These are phyloP conservation scores for Cryptococcus sp. DNA, from an alignment of 1,284 basidiomycete genomes.

Conservation along the genomic window DNA sequence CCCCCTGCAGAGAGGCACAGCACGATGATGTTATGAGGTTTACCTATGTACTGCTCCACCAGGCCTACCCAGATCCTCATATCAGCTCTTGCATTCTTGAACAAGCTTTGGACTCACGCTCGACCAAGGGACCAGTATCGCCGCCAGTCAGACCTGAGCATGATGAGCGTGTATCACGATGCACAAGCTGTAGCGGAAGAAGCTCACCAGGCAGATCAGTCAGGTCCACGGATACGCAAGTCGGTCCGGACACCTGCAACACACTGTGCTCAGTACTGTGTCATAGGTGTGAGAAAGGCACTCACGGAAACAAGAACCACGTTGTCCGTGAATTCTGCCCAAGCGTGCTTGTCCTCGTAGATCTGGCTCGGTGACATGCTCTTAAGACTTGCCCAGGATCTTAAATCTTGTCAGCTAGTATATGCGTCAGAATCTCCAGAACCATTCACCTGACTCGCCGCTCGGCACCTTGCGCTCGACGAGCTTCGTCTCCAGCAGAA, in stretches of 20 bases:
- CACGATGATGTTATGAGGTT: constrained; percentile 24
- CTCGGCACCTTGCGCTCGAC: constrained; percentile 10
- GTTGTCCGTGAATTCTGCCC: constrained; percentile 21
- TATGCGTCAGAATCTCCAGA: not conserved
- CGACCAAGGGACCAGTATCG: not conserved
- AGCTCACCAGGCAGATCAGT: constrained; percentile 36
- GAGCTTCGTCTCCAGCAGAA: constrained; percentile 26
- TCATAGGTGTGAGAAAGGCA: not conserved
- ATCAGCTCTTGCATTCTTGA: not conserved
- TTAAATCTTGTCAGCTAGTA: not conserved
- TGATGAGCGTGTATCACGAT: not conserved
- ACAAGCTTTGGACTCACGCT: constrained; percentile 1
- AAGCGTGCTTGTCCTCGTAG: not conserved
- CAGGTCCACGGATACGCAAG: constrained; percentile 22
- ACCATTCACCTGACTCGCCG: constrained; percentile 3
- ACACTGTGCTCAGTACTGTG: not conserved
- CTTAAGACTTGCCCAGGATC: constrained; percentile 11
- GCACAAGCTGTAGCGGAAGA: not conserved
- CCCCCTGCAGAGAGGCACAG: constrained; percentile 26
- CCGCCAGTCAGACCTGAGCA: constrained; percentile 11
- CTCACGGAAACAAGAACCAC: constrained; percentile 26
- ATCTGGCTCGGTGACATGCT: constrained; percentile 1
- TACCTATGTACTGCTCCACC: constrained; percentile 17
- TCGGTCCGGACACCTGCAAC: constrained; percentile 20
- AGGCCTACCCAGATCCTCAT: constrained; percentile 7